Conservation (phyloP, 2,329 filamentous ascomycete species). For the Sarocladium strictum region DNA sequence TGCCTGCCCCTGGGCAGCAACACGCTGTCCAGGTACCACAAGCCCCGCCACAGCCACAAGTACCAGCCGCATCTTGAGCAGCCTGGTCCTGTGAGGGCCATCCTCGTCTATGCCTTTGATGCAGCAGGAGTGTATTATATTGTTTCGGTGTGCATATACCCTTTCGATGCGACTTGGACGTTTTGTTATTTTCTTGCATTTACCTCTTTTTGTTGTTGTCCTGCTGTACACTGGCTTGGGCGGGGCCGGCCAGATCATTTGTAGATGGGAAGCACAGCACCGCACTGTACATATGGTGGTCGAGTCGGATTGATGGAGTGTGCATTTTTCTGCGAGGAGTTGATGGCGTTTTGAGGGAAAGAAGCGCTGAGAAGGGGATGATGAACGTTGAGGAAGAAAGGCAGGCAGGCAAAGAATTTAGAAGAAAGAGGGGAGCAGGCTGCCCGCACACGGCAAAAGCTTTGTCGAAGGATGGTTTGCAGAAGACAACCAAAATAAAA, state of each 20-base stretch:
- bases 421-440: slow-evolving; percentile 11
- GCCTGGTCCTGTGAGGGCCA: background rate
- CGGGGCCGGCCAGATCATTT: background rate
- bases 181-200: slow-evolving; percentile 10
- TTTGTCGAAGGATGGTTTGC: slow-evolving; percentile 4
- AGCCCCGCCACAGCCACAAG: slow-evolving; percentile 17
- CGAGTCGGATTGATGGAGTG: slow-evolving; percentile 13
- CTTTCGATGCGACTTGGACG: slow-evolving; percentile 12
- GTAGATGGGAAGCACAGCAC: slow-evolving; percentile 5
- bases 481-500: slow-evolving; percentile 13
- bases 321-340: slow-evolving; percentile 27
- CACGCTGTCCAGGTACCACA: slow-evolving; percentile 15
- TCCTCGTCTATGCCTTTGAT: background rate
- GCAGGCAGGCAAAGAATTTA: slow-evolving; percentile 11
- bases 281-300: slow-evolving; percentile 11
- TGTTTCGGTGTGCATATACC: slow-evolving; percentile 13
- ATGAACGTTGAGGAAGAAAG: background rate
- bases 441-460: background rate
- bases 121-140: slow-evolving; percentile 16
- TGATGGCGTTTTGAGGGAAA: slow-evolving; percentile 18
- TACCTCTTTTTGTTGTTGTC: background rate
- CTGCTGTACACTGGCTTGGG: background rate
- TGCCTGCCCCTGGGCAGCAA: slow-evolving; percentile 2
- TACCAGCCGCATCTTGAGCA: slow-evolving; percentile 7
- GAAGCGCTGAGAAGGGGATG: slow-evolving; percentile 17